Evolutionary conservation across 2,329 filamentous ascomycete species (phyloP).

Genomic region (Diaporthe citriasiana): DNA sequence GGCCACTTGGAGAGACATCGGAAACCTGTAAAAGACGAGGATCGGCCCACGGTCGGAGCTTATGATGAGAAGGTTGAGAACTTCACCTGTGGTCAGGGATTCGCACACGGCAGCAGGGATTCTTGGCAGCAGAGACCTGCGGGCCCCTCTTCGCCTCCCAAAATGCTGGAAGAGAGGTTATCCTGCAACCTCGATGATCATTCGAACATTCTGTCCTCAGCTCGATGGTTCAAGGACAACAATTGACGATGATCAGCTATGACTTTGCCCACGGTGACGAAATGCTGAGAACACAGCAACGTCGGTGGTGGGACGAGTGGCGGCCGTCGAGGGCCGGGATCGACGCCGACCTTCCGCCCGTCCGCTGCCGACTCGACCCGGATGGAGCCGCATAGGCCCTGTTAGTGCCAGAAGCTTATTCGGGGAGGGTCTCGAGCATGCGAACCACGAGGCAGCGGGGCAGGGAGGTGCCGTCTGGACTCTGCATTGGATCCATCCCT

Average conservation of each 20-base stretch:
- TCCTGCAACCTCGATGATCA: conserved; percentile 5
- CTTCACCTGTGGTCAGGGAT: conserved; percentile 24
- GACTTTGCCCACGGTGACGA: conserved; percentile 14
- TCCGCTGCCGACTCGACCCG: conserved; percentile 24
- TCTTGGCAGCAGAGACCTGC: conserved; percentile 3
- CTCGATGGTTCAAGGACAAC: neutral
- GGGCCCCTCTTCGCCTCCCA: neutral
- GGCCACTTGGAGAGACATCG: conserved; percentile 12
- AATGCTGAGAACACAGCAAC: conserved; percentile 22
- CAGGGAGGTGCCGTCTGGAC: neutral
- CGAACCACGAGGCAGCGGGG: conserved; percentile 31
- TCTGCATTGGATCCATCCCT: conserved; percentile 12
- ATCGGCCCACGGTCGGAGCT: conserved; percentile 20
- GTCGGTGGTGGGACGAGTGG: neutral
- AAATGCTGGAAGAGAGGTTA: neutral
- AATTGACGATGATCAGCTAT: neutral
- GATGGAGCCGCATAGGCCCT: conserved; percentile 15
- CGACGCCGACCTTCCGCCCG: conserved; percentile 29
- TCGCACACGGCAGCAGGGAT: conserved; percentile 16
- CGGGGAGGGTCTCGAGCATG: conserved; percentile 15
- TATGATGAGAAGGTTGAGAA: conserved; percentile 22
- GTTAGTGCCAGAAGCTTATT: conserved; percentile 32
- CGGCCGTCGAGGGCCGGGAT: conserved; percentile 6
- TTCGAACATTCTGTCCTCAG: conserved; percentile 2
- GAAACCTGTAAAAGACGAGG: neutral